Evolutionary conservation across 345 rosid genomes (phyloP), one percentile per base, ranked within the genome.

Genomic region (Trapa incisa): DNA sequence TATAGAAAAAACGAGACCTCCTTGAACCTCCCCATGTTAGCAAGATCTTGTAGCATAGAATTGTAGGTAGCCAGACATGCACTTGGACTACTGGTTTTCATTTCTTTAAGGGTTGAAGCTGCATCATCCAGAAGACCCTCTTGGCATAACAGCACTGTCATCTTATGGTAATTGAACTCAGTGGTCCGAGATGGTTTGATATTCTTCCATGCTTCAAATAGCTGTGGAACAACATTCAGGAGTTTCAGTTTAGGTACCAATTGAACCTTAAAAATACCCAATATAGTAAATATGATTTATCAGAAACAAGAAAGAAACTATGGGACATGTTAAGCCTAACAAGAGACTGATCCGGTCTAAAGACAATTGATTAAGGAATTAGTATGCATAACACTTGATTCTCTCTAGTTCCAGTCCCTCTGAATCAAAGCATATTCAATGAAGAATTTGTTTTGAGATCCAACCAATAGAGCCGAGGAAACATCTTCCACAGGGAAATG

Each of bases 141-240:
- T 38, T 77, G 82, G 50, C 84, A 62, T 71, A 89, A 72, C 65
- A 82, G 63, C 73, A 68, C 77, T 39, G 83, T 80, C 71, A 86
- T 80, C 83, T 58, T 83, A 75, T 85, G 83, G 68, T 78, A 86
- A 70, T 82, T 83, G 54, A 71, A 50, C 53, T 79, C 85, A 71
- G 47, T 86, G 65, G 77, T 72, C 70, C 90, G 67, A 1, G 84
- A 81, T 42, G 67, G 70, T 36, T 84, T 89, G 36, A 76, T 61
- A 17, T 58, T 68, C 82, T 78, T 86, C 91, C 96, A 87, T 78
- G 73, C 65, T 74, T 83, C 76, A 80, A 85, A 86, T 22, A 87
- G 83, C 91, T 89, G 76, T 58, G 9, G 14, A 35, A 32, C 3
- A 0, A 58, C 9, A 4, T 35, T 15, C 37, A 10, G 5, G 9